Evolutionary conservation across 2,329 filamentous ascomycete genomes (phyloP).

Genomic region (Pseudogymnoascus sp.): DNA sequence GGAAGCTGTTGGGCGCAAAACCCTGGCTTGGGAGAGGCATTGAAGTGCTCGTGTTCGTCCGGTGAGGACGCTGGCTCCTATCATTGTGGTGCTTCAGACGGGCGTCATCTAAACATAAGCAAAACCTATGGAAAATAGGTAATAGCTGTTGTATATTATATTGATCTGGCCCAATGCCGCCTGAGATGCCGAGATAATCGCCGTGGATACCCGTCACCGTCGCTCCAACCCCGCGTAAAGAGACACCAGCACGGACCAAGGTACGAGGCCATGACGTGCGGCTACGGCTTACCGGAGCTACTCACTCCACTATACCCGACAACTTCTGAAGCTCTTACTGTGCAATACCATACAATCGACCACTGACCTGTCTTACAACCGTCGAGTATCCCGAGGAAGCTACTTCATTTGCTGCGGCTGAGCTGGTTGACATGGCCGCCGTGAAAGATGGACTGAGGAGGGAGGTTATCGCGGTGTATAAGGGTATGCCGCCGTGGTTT

Average conservation of each 20-base stretch:
- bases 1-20: not conserved
- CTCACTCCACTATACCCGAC: not conserved
- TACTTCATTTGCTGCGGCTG: not conserved
- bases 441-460: slow-evolving; percentile 45
- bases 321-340: not conserved
- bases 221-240: slow-evolving; percentile 5
- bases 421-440: not conserved
- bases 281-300: not conserved
- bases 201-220: slow-evolving; percentile 15
- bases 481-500: slow-evolving; percentile 46
- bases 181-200: slow-evolving; percentile 9
- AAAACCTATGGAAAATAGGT: not conserved
- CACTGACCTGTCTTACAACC: not conserved
- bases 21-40: not conserved
- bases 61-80: not conserved
- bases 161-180: not conserved
- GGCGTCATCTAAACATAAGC: not conserved
- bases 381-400: not conserved
- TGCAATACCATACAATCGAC: not conserved
- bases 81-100: not conserved
- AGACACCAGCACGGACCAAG: not conserved
- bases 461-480: slow-evolving; percentile 81
- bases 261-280: not conserved
- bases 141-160: not conserved
- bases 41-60: slow-evolving; percentile 1